Conservation (phyloP, 345 rosid genomes). For the Capsella bursapastoris region DNA sequence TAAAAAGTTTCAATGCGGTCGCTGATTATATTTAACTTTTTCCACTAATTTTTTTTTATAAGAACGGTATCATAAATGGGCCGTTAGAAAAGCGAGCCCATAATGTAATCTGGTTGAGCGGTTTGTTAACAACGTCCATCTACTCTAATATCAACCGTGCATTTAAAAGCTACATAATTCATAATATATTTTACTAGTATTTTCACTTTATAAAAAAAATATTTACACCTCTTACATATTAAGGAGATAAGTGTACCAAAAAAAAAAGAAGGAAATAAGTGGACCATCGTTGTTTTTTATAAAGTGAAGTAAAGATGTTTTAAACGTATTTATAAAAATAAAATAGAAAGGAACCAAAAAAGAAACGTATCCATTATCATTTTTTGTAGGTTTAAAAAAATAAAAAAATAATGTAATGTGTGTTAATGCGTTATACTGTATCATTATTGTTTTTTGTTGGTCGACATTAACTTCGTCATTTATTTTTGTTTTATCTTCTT, state of each 20-base stretch:
- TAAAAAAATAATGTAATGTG: too few species aligned
- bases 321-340: too few species aligned
- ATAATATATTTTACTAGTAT: too few species aligned
- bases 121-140: slow-evolving; percentile 14
- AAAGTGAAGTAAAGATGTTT: slow-evolving; percentile 19
- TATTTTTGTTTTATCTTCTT: slow-evolving; percentile 26
- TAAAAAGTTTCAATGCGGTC: background rate
- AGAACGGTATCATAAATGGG: background rate
- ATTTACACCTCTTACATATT: too few species aligned
- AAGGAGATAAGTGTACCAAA: too few species aligned
- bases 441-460: background rate
- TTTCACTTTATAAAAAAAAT: too few species aligned
- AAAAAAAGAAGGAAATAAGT: too few species aligned
- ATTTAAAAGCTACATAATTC: too few species aligned
- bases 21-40: background rate
- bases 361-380: background rate
- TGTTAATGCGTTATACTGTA: too few species aligned
- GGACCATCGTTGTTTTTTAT: too few species aligned
- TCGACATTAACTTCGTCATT: background rate
- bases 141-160: background rate
- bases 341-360: too few species aligned
- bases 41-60: background rate
- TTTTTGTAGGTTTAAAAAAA: background rate
- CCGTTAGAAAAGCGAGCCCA: slow-evolving; percentile 1
- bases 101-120: slow-evolving; percentile 10